phyloP scores from a whole-genome alignment of 495 filamentous ascomycete genomes.

The Penicillium odoratum region DNA sequence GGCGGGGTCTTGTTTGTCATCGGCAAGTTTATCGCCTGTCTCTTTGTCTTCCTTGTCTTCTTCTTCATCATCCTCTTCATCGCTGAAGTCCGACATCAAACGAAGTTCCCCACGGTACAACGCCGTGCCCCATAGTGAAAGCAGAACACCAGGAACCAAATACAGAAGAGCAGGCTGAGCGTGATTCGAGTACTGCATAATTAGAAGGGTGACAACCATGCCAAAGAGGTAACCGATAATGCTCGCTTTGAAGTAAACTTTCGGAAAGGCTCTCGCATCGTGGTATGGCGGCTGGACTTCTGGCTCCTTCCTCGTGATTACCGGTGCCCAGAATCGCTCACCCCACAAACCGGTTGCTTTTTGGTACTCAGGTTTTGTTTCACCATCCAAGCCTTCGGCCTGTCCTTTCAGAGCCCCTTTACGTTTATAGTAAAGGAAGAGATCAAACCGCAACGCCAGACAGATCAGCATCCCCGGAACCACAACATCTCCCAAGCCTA shows the following conservation, averaged over 20 bases:
- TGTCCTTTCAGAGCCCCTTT: slow-evolving; percentile 47
- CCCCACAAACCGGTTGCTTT: slow-evolving; percentile 72
- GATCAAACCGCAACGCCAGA: slow-evolving; percentile 84
- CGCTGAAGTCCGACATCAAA: slow-evolving; percentile 79
- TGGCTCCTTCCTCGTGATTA: slow-evolving; percentile 26
- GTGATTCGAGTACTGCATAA: slow-evolving; percentile 76
- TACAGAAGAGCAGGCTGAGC: slow-evolving; percentile 92
- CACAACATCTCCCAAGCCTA: slow-evolving; percentile 91
- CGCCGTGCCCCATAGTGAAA: slow-evolving; percentile 78
- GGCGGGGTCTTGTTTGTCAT: slow-evolving; percentile 19
- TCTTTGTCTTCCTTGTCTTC: slow-evolving; percentile 14
- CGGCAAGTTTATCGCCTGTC: slow-evolving; percentile 21
- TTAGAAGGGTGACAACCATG: slow-evolving; percentile 73
- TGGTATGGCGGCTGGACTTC: slow-evolving; percentile 41
- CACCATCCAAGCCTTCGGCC: slow-evolving; percentile 37
- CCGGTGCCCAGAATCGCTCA: slow-evolving; percentile 76
- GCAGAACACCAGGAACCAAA: slow-evolving; percentile 82
- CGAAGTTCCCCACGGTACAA: slow-evolving; percentile 64
- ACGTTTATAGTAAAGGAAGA: slow-evolving; percentile 75
- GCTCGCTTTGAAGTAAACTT: slow-evolving; percentile 83
- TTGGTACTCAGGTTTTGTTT: slow-evolving; percentile 57
- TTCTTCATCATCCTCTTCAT: slow-evolving; percentile 46
- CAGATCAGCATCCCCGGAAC: slow-evolving; percentile 92
- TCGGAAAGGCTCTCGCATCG: slow-evolving; percentile 62
- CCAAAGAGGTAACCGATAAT: slow-evolving; percentile 76